phyloP scores from a whole-genome alignment of 176 grass and related monocot species.

The Eragrostis curvula region DNA sequence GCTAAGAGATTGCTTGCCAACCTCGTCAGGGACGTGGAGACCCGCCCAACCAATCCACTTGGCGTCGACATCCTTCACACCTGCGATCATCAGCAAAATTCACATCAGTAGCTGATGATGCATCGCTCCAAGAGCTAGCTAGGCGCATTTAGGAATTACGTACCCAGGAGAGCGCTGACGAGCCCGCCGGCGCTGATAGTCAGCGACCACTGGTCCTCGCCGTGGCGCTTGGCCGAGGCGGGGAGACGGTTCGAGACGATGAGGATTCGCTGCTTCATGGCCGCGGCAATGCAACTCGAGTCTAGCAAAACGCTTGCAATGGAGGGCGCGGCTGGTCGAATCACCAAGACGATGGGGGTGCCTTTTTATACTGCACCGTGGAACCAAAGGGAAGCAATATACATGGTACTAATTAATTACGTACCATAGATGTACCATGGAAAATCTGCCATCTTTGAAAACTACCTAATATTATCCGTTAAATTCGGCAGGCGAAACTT shows the following conservation, averaged over 20 bases:
- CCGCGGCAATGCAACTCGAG: conserved; percentile 34
- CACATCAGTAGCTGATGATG: background rate
- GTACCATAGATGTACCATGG: too few species aligned
- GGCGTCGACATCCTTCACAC: conserved; percentile 94
- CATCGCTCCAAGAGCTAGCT: background rate
- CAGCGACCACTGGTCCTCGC: conserved; percentile 87
- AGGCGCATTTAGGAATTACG: conserved; percentile 19
- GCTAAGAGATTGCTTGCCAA: conserved; percentile 81
- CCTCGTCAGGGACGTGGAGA: conserved; percentile 83
- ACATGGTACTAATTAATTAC: too few species aligned
- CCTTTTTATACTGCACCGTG: too few species aligned
- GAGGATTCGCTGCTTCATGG: conserved; percentile 92
- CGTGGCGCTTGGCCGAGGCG: conserved; percentile 81
- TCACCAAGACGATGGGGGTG: too few species aligned
- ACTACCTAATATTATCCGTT: too few species aligned
- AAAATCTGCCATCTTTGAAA: too few species aligned
- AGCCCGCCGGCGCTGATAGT: conserved; percentile 93
- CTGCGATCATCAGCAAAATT: conserved; percentile 24
- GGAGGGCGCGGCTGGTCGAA: too few species aligned
- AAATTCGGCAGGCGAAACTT: too few species aligned
- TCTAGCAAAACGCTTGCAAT: too few species aligned
- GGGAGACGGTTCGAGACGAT: conserved; percentile 92
- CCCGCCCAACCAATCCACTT: conserved; percentile 99
- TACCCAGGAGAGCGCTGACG: conserved; percentile 93
- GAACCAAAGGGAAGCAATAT: too few species aligned